Evolutionary conservation across 169 alveolate genomes (phyloP).

Genomic region (Plasmodium falciparum): DNA sequence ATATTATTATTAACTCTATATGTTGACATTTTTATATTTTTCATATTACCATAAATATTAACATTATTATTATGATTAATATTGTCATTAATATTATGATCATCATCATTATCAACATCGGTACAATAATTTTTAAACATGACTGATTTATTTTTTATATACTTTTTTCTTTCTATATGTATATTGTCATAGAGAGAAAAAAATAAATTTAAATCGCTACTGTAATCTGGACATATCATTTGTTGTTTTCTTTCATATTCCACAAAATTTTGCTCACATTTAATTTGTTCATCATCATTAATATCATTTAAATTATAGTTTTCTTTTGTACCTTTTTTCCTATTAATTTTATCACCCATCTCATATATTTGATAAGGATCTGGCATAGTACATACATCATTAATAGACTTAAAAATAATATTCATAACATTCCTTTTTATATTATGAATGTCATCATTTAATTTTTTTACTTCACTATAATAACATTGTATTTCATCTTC

Average conservation of each 20-base stretch:
- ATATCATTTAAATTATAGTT: too few species aligned
- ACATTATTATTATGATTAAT: background rate
- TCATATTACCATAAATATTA: background rate
- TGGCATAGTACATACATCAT: slow-evolving; percentile 44
- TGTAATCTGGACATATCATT: slow-evolving; percentile 31
- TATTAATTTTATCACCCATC: background rate
- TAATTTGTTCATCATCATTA: too few species aligned
- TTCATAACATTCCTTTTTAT: slow-evolving; percentile 49
- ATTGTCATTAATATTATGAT: background rate
- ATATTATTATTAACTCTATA: background rate
- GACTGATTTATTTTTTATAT: background rate
- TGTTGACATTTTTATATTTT: background rate
- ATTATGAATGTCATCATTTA: slow-evolving; percentile 65
- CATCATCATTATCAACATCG: background rate
- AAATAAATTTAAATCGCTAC: slow-evolving; percentile 33
- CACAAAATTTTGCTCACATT: background rate
- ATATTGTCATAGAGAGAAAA: slow-evolving; percentile 42
- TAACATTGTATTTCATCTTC: slow-evolving; percentile 53
- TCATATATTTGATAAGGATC: slow-evolving; percentile 25
- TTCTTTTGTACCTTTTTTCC: too few species aligned
- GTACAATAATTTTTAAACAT: background rate
- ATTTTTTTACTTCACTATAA: slow-evolving; percentile 24
- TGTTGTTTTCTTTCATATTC: slow-evolving; percentile 15
- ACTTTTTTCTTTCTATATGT: slow-evolving; percentile 6
- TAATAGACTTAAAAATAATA: slow-evolving; percentile 37